Evolutionary conservation across 2,329 filamentous ascomycete species (phyloP), one percentile per base, ranked within the genome.

Genomic region (Dactylellina cionopaga): DNA sequence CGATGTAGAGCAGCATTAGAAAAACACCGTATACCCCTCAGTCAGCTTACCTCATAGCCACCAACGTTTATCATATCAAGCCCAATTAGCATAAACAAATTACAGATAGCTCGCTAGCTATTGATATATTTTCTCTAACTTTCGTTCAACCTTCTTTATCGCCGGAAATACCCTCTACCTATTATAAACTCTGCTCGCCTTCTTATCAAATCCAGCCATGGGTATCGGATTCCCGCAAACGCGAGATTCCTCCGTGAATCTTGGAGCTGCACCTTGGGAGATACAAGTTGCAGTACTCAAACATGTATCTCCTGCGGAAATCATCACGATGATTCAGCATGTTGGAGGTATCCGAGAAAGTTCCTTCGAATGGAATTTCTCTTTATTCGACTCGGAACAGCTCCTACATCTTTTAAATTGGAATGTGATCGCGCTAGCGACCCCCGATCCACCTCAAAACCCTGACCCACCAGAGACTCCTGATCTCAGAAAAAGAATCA

Each of bases 321-420:
- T 63, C n/a, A n/a, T 63, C 3, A 15, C 1, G 0, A n/a, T 22
- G 13, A n/a, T 70, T 11, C 39, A 33, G 13, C 3, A 15, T 17
- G 11, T 31, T n/a, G 11, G 5, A 4, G 2, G 7, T 10, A 24
- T 68, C 9, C 17, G 41, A 22, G 3, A 1, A 6, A 13, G 11
- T 22, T 5, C 37, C 5, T 2, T 2, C 3, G 9, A 11, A 22
- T 70, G 56, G 56, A 49, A 56, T 17, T 9, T 62, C 5, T 1
- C 22, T 1, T 15, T 5, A 5, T 51, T 71, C 29, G 17, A 3
- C 2, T 15, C 15, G 4, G 43, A 59, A 25, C 58, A 63, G 15
- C 58, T 71, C 15, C n/a, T 64, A 2, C 25, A 44, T 25, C 13
- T 71, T 6, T 58, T 52, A 13, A 1, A 24, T 4, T 59, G 37